Evolutionary conservation across 2,329 filamentous ascomycete genomes (phyloP).

Genomic region (Epichloe sylvatica): DNA sequence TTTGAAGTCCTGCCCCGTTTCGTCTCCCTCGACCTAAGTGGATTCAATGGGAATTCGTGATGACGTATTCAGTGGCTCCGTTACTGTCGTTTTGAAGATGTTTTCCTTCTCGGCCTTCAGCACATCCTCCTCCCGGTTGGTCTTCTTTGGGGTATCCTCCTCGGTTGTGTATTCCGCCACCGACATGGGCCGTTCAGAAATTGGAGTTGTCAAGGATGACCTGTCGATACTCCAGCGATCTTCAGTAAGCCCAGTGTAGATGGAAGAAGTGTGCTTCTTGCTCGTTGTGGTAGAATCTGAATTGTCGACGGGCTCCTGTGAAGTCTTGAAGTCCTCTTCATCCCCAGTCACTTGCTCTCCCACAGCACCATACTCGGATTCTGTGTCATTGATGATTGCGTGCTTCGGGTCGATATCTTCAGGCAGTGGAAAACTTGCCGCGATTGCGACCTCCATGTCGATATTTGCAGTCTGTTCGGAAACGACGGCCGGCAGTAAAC

Average conservation of each 20-base stretch:
- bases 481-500: not conserved
- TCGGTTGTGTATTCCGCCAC: constrained; percentile 17
- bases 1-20: not conserved
- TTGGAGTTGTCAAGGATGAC: constrained; percentile 25
- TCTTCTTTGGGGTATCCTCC: constrained; percentile 20
- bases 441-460: not conserved
- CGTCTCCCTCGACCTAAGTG: not conserved
- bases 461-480: not conserved
- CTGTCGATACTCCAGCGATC: constrained; percentile 24
- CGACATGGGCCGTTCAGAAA: constrained; percentile 23
- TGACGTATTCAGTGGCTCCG: not conserved
- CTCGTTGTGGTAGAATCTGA: constrained; percentile 15
- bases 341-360: constrained; percentile 1
- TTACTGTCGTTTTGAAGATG: not conserved
- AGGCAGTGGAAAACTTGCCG: not conserved
- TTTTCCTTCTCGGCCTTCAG: not conserved
- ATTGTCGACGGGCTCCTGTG: constrained; percentile 9
- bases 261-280: constrained; percentile 24
- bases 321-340: not conserved
- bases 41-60: not conserved
- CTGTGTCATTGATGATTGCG: not conserved
- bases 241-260: constrained; percentile 24
- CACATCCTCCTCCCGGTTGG: constrained; percentile 10
- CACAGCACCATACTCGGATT: not conserved
- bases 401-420: constrained; percentile 2